Percentiles rank a stretch among this genome's conserved stretches.
These are phyloP conservation scores for Arxiozyma heterogenica DNA, from an alignment of 1,139 yeast species.

Conservation along the genomic window DNA sequence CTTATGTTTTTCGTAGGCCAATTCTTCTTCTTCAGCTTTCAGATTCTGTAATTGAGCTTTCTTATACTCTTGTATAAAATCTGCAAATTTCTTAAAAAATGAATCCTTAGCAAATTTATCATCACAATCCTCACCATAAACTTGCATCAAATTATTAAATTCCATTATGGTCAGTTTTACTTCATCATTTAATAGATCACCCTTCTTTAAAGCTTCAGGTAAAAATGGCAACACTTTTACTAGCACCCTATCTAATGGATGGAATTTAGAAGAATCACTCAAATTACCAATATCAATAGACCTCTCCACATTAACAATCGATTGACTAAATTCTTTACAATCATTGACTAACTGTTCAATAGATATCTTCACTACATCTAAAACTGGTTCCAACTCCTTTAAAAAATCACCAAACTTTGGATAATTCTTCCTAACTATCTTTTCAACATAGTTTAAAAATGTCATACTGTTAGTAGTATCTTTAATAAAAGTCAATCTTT, in stretches of 20 bases:
- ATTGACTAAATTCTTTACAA: slow-evolving; percentile 47
- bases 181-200: slow-evolving; percentile 56
- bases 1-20: slow-evolving; percentile 58
- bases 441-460: slow-evolving; percentile 71
- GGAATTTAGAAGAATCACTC: slow-evolving; percentile 66
- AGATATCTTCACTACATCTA: slow-evolving; percentile 54
- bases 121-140: slow-evolving; percentile 67
- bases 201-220: slow-evolving; percentile 61
- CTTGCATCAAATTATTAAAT: slow-evolving; percentile 61
- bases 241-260: slow-evolving; percentile 60
- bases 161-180: slow-evolving; percentile 54
- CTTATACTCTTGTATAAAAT: slow-evolving; percentile 57
- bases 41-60: slow-evolving; percentile 56
- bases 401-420: slow-evolving; percentile 56
- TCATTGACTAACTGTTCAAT: slow-evolving; percentile 60
- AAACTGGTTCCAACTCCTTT: slow-evolving; percentile 50
- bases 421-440: slow-evolving; percentile 55
- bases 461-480: slow-evolving; percentile 73
- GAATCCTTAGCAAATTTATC: slow-evolving; percentile 61
- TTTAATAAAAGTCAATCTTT: slow-evolving; percentile 65
- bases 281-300: slow-evolving; percentile 69
- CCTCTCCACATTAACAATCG: slow-evolving; percentile 58
- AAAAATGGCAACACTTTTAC: slow-evolving; percentile 53
- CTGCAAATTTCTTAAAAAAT: slow-evolving; percentile 58
- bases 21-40: slow-evolving; percentile 60